Evolutionary conservation across 2,329 filamentous ascomycete genomes (phyloP).

Genomic region (Ploettnerulaceae sp.): DNA sequence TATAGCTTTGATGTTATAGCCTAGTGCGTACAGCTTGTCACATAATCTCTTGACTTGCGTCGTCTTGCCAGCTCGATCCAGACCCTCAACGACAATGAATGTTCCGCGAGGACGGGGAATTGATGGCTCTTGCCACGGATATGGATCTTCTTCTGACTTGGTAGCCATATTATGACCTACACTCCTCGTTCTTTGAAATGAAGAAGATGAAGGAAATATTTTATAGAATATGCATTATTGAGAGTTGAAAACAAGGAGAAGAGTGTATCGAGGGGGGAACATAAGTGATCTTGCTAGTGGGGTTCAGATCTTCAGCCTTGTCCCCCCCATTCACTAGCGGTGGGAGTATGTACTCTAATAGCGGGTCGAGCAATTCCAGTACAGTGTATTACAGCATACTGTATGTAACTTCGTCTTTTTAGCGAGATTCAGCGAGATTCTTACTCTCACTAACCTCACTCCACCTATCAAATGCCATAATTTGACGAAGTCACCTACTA

Average conservation of each 20-base stretch:
- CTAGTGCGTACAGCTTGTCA: conserved; percentile 45
- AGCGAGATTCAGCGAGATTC: no score
- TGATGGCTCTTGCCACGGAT: conserved; percentile 29
- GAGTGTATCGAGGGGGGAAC: neutral
- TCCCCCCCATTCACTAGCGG: no score
- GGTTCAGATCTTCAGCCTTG: no score
- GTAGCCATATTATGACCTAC: neutral
- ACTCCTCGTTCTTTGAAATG: neutral
- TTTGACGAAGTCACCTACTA: no score
- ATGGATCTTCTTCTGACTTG: conserved; percentile 3
- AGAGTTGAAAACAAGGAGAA: neutral
- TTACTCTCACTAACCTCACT: no score
- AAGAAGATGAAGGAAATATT: neutral
- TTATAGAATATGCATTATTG: neutral
- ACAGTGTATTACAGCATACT: no score
- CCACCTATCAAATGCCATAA: no score
- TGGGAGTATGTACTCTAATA: no score
- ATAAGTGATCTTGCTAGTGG: no score
- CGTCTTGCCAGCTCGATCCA: conserved; percentile 69
- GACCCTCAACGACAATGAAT: conserved; percentile 66
- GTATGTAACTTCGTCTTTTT: no score
- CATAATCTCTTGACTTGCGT: conserved; percentile 61
- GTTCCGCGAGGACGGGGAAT: conserved; percentile 43
- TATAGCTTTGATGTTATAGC: conserved; percentile 51
- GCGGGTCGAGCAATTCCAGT: no score